Evolutionary conservation across 2,329 filamentous ascomycete species (phyloP).

Genomic region (Chaetomiaceae sp.): DNA sequence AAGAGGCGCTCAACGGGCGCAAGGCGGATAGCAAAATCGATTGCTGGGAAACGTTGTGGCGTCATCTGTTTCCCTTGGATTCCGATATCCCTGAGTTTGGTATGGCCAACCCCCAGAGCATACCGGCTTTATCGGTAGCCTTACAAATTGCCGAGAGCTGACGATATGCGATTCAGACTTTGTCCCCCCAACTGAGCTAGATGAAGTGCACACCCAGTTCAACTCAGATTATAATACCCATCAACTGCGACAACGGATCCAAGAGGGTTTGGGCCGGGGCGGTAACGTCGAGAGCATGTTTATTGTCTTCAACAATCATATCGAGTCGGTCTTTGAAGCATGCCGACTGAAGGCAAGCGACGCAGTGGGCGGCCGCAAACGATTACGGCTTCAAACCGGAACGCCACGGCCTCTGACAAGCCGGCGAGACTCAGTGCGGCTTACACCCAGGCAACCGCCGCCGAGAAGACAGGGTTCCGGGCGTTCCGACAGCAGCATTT

Average conservation of each 20-base stretch:
- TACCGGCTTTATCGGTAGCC: background rate
- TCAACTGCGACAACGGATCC: constrained; percentile 4
- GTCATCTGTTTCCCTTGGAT: constrained; percentile 18
- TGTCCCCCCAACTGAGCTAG: constrained; percentile 24
- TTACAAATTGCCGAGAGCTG: too few species aligned
- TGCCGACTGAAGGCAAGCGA: constrained; percentile 11
- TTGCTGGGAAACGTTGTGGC: constrained; percentile 24
- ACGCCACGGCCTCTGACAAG: background rate
- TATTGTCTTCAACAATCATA: constrained; percentile 11
- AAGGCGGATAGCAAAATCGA: constrained; percentile 24
- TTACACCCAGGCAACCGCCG: background rate
- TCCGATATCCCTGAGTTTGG: constrained; percentile 11
- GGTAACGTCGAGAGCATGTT: background rate
- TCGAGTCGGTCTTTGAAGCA: constrained; percentile 14
- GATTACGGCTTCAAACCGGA: constrained; percentile 5
- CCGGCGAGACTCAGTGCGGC: background rate
- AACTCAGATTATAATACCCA: background rate
- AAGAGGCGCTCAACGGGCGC: constrained; percentile 24
- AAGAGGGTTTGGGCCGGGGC: background rate
- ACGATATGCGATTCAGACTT: constrained; percentile 17
- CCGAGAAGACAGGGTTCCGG: background rate
- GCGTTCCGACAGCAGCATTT: constrained; percentile 12
- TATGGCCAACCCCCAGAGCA: background rate
- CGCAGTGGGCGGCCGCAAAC: background rate
- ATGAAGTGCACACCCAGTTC: constrained; percentile 24